These are phyloP conservation scores for Fusarium sp. DNA, from an alignment of 2,329 filamentous ascomycete genomes.

Conservation along the genomic window DNA sequence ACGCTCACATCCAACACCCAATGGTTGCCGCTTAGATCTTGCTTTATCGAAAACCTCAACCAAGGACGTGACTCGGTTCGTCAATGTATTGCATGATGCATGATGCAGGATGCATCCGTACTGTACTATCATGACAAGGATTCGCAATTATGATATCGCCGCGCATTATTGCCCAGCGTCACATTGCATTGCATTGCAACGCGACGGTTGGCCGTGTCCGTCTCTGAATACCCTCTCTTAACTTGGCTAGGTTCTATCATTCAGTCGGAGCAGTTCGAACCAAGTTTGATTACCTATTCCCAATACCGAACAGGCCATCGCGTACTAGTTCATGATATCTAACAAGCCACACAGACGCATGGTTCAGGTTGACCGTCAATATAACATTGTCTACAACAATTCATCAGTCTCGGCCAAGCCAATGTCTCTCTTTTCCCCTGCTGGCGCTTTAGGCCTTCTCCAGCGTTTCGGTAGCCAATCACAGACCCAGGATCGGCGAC, in stretches of 20 bases:
- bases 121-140: background rate
- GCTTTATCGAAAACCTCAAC: constrained; percentile 20
- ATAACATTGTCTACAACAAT: background rate
- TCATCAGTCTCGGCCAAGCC: constrained; percentile 17
- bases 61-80: constrained; percentile 4
- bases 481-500: constrained; percentile 29
- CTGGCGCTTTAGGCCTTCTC: constrained; percentile 34
- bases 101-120: background rate
- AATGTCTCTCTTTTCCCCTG: constrained; percentile 35
- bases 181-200: background rate
- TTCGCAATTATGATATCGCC: constrained; percentile 1
- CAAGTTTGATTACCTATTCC: background rate
- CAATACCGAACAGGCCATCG: background rate
- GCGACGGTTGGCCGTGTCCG: background rate
- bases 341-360: constrained; percentile 20
- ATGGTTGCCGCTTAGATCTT: constrained; percentile 25
- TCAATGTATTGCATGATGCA: constrained; percentile 4
- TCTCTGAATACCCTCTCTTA: background rate
- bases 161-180: background rate
- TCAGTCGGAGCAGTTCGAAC: background rate
- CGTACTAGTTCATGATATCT: background rate
- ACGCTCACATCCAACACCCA: background rate
- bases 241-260: background rate
- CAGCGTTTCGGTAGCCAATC: constrained; percentile 48
- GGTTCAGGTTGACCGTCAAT: constrained; percentile 15